A percentile compares a stretch with the other conserved stretches of the same genome.
These are phyloP conservation scores for Schizopora paradoxa DNA, from an alignment of 1,284 basidiomycete species.

Conservation along the genomic window DNA sequence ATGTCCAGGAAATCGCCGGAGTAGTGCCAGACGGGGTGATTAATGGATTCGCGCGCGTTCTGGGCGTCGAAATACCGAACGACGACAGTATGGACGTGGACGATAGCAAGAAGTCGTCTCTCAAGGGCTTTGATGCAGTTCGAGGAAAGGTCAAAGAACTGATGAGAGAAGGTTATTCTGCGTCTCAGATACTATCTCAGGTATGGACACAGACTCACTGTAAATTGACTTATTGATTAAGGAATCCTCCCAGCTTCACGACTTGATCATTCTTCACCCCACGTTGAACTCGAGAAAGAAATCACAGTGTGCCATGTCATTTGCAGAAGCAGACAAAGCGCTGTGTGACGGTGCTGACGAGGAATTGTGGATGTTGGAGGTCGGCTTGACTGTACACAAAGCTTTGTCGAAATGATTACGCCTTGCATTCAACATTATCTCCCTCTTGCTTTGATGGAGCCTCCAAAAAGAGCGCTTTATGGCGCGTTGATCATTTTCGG, in stretches of 20 bases:
- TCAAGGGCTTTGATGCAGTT: slow-evolving; percentile 64
- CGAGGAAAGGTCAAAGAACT: slow-evolving; percentile 69
- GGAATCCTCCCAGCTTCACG: slow-evolving; percentile 67
- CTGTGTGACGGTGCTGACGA: slow-evolving; percentile 98
- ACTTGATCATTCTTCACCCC: slow-evolving; percentile 80
- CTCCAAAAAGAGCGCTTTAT: too few species aligned
- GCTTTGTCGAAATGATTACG: slow-evolving; percentile 30
- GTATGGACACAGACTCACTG: slow-evolving; percentile 37
- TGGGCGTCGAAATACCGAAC: slow-evolving; percentile 69
- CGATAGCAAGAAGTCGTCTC: slow-evolving; percentile 27
- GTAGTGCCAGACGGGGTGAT: slow-evolving; percentile 82
- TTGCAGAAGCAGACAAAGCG: slow-evolving; percentile 96
- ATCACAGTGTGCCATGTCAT: slow-evolving; percentile 73
- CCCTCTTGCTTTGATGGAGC: too few species aligned
- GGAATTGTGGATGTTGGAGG: slow-evolving; percentile 90
- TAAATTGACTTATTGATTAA: slow-evolving; percentile 4
- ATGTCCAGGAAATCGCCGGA: slow-evolving; percentile 96
- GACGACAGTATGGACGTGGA: slow-evolving; percentile 48
- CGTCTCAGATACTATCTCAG: slow-evolving; percentile 86
- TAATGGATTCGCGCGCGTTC: slow-evolving; percentile 56
- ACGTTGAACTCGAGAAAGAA: slow-evolving; percentile 80
- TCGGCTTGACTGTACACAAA: slow-evolving; percentile 75
- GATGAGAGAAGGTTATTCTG: slow-evolving; percentile 88
- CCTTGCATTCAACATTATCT: slow-evolving; percentile 1
- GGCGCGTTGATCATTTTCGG: too few species aligned